Conservation (phyloP, 2,329 filamentous ascomycete species). For the Penicillium capsulatum region DNA sequence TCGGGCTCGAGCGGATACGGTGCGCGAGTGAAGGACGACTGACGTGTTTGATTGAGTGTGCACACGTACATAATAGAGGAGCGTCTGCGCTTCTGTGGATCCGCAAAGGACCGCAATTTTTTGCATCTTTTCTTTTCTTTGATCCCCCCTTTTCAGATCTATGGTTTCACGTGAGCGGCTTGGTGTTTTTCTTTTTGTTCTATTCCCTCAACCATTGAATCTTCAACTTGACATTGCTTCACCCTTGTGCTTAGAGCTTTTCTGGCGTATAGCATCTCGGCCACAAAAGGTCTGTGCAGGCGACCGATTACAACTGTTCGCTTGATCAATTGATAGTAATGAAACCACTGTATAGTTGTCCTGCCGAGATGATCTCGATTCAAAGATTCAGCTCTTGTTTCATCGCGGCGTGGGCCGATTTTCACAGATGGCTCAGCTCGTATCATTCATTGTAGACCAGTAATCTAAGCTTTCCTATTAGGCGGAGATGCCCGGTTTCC, state of each 20-base stretch:
- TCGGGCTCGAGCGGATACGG: constrained; percentile 11
- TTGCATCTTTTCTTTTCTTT: constrained; percentile 9
- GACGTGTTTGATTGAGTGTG: constrained; percentile 16
- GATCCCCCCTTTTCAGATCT: constrained; percentile 4
- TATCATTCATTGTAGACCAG: no score
- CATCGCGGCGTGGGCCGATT: no score
- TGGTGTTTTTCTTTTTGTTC: constrained; percentile 10
- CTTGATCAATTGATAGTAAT: not conserved
- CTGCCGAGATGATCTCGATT: no score
- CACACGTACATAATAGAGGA: constrained; percentile 25
- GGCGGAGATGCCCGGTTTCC: no score
- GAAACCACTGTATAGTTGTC: no score
- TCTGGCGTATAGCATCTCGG: not conserved
- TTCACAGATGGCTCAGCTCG: no score
- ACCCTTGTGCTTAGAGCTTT: not conserved
- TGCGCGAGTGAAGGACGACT: constrained; percentile 31
- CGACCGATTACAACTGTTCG: not conserved
- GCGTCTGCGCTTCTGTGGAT: constrained; percentile 10
- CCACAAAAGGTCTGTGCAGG: not conserved
- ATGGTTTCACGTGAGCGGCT: constrained; percentile 13
- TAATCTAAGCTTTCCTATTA: no score
- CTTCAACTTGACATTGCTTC: not conserved
- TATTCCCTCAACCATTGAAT: not conserved
- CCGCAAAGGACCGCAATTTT: constrained; percentile 5
- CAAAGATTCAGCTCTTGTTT: no score